A percentile compares a stretch with the other conserved stretches of the same genome.
Conservation (phyloP, 23 red algal genomes). For the Gracilaria caudata region DNA sequence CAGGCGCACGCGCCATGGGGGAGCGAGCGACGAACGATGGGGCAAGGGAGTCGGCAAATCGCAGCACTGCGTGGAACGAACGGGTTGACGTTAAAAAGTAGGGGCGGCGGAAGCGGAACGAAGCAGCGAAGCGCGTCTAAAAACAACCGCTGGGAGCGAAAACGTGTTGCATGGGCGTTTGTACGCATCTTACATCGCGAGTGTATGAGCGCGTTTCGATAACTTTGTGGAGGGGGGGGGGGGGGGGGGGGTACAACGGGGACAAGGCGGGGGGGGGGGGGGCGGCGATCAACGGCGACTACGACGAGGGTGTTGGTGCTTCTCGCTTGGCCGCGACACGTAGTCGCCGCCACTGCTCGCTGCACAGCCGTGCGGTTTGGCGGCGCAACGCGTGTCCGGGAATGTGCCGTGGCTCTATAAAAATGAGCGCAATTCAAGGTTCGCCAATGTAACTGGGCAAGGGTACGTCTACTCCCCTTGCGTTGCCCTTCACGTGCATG, state of each 20-base stretch:
- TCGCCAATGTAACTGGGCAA: too few species aligned
- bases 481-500: not conserved
- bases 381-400: slow-evolving; percentile 36
- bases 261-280: not conserved
- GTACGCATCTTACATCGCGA: too few species aligned
- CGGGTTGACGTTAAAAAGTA: too few species aligned
- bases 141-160: not conserved
- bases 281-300: not conserved
- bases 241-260: not conserved
- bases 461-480: too few species aligned
- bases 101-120: too few species aligned
- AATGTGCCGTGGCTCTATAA: slow-evolving; percentile 4
- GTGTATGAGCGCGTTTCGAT: slow-evolving; percentile 11
- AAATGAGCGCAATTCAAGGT: not conserved
- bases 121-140: not conserved
- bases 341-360: not conserved
- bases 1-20: slow-evolving; percentile 6
- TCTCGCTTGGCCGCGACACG: not conserved
- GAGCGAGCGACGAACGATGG: not conserved
- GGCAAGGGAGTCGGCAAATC: not conserved
- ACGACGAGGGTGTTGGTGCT: not conserved
- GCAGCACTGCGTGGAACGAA: too few species aligned
- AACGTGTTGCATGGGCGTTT: not conserved
- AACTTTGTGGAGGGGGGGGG: not conserved
- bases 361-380: not conserved